Base-by-base conservation (phyloP, 495 filamentous ascomycete genomes). In the Evernia prunastri region DNA sequence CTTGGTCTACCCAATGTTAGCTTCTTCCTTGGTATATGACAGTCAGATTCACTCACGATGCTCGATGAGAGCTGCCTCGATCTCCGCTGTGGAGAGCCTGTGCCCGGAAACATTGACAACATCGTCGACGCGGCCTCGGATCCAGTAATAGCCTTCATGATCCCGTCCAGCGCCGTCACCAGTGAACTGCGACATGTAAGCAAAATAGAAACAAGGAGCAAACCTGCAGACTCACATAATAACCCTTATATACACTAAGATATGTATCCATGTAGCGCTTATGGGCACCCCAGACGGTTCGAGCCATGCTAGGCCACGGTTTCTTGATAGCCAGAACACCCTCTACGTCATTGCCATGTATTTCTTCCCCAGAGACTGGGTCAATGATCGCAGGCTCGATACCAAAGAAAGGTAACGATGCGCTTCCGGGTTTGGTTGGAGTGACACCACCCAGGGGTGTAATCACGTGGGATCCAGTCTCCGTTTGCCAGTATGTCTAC, bases 401-500 rank as follows among this genome's bases (percentile, higher is more conserved):
- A 69, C 95, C 94, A 73, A 99, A 99, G 87, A 99, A 97, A 4
- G 81, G 81, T 63, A 84, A 70, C 40, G 81, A 82, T 39, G 81
- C 81, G 70, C 81, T 83, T 51, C 81, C 81, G 43, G 81, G 81
- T 71, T 84, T 84, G 2, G 81, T 84, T 11, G 81, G 81, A 37
- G 81, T 84, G 11, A 84, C 74, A 66, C 81, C 81, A 49, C 77
- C 80, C 53, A 84, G 63, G n/a, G 81, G 81, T n/a, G 81, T 81
- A 61, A 84, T 83, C 54, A 96, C 91, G 73, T 97, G 87, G 56
- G 92, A 97, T 60, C 94, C 94, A 13, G 94, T 99, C 80, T 99
- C 94, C 65, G 94, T 99, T 86, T 99, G 94, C 95, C 94, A 99
- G 82, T 99, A 99, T 54, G 94, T 99, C 92, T 97, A 71, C 66